These are phyloP conservation scores for Eimeria maxima DNA, from an alignment of 169 alveolate genomes.

Conservation along the genomic window DNA sequence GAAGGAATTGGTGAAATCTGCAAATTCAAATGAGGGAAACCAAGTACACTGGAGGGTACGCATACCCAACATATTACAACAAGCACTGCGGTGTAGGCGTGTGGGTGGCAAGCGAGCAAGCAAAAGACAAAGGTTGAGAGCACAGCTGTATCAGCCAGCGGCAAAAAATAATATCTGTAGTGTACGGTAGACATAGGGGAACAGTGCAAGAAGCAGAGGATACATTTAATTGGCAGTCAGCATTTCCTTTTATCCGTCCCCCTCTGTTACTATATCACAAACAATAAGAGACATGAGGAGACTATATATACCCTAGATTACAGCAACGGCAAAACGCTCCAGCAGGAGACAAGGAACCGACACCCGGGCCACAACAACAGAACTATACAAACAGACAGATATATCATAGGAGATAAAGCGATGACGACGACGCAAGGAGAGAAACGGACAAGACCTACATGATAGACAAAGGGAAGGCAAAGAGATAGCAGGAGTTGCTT, in stretches of 20 bases:
- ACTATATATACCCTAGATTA: no score
- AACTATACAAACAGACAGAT: neutral
- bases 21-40: neutral
- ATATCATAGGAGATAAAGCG: neutral
- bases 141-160: neutral
- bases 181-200: no score
- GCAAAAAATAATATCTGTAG: neutral
- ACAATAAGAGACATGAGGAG: no score
- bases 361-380: neutral
- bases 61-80: neutral
- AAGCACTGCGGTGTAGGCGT: neutral
- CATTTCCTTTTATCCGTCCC: no score
- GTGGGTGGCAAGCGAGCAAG: neutral
- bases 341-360: no score
- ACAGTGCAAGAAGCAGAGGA: no score
- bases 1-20: slow-evolving; percentile 75
- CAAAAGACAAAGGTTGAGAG: neutral
- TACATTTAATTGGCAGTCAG: no score
- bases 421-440: no score
- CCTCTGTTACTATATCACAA: no score
- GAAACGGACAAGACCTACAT: neutral
- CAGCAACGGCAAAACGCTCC: no score
- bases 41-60: neutral
- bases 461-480: neutral
- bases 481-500: neutral